Evolutionary conservation across 2,329 filamentous ascomycete genomes (phyloP), one percentile per base, ranked within the genome.

Genomic region (Cytospora leucostoma): DNA sequence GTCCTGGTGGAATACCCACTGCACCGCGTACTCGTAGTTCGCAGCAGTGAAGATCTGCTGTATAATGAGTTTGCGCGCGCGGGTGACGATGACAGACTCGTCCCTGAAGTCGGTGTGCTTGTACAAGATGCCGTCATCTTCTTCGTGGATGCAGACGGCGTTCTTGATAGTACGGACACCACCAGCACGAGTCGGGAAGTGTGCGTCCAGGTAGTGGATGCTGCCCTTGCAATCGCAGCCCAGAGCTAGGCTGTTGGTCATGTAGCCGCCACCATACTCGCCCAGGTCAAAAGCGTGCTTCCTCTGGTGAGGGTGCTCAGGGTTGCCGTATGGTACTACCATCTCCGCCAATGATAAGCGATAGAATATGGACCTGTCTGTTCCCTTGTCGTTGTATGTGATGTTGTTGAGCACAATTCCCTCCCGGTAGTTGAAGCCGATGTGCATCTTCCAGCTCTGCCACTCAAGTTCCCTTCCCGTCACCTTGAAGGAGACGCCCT

Each of bases 51-150:
- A 97, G 72, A 97, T 90, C 70, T 97, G 93, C 68, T 92, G 93
- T 68, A 97, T 83, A 72, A 97, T 84, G 63, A 97, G 84, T 74
- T 95, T 96, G 60, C 92, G 87, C 1, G 88, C 92, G 33, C 93
- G 88, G 0, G 93, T 97, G 5, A 96, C 91, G 11, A 95, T 92
- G 61, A 88, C 86, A 0, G 91, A 94, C 51, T 95, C 90, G 72
- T 97, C 93, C 44, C 93, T 86, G 84, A 97, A 97, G 76, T 97
- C 93, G 17, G 88, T 93, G 78, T 96, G 92, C 79, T 97, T 97
- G 85, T 96, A 97, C 0, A 97, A 81, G 64, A 97, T 95, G 7
- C 93, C 93, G 2, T 86, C 86, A 68, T 97, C 93, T 78, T 97
- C 93, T 75, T 97, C 93, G 76, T 97, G 93, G 68, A 97, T 93